Evolutionary conservation across 495 filamentous ascomycete species (phyloP), one percentile per base, ranked within the genome.

Genomic region (Neurospora africana): DNA sequence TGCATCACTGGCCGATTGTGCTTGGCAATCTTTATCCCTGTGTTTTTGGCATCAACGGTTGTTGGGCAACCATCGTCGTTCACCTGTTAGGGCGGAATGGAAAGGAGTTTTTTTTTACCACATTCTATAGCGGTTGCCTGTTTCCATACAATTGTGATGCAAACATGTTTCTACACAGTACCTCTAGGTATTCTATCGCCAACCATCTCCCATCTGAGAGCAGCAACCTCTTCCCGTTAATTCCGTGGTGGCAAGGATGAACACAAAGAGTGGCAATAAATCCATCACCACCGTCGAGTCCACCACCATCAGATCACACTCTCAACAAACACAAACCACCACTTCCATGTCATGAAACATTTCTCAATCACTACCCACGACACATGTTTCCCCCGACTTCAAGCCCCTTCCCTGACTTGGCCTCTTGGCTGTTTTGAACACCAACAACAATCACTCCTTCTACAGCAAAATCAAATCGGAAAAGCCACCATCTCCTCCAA

Each of bases 401-500:
- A 35, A 33, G 30, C 53, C 7, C 53, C 27, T 65, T 15, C 53
- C 53, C 27, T 58, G 27, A 3, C 38, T 27, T 41, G 17, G 35
- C 33, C 44, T 73, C 68, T 36, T 35, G 33, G 21, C 4, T 68
- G 43, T 30, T 38, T 38, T 36, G 7, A 8, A 36, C 7, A 36
- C 6, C 35, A 36, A 8, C 35, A 5, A 35, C 35, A 35, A 35
- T 35, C 7, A 7, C 7, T 36, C 35, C 7, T 4, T 36, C 35
- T 36, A 36, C 38, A 39, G 38, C 1, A 70, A 40, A 27, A 33
- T 78, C 77, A 94, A 81, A 93, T 91, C 2, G 89, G 90, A 79
- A 97, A 85, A 47, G 82, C 75, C 77, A 81, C 84, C 82, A 98
- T 90, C 84, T 97, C 94, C 71, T 91, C 87, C 47, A 88, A 36